A percentile compares a stretch with the other conserved stretches of the same genome.
phyloP scores from a whole-genome alignment of 2,329 filamentous ascomycete genomes.

The Phialemonium atrogriseum region DNA sequence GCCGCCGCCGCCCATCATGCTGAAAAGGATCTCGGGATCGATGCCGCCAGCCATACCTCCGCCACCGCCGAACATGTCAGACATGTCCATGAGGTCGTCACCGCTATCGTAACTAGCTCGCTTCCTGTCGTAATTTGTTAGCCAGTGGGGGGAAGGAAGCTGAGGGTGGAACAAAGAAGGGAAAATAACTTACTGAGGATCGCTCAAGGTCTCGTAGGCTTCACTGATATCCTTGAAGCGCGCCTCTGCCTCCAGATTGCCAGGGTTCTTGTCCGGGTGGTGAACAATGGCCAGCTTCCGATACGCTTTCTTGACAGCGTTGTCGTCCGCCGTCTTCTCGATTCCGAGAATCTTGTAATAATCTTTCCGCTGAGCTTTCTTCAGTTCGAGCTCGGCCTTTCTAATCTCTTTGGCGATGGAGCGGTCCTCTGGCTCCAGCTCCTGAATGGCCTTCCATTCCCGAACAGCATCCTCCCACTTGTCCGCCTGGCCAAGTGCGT shows the following conservation, averaged over 20 bases:
- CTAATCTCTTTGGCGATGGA: constrained; percentile 77
- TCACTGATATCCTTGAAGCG: constrained; percentile 98
- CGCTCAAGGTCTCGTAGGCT: constrained; percentile 91
- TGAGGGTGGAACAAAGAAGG: constrained; percentile 7
- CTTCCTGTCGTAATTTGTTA: constrained; percentile 52
- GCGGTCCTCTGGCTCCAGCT: constrained; percentile 74
- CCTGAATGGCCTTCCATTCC: constrained; percentile 80
- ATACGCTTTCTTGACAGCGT: constrained; percentile 93
- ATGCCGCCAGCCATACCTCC: constrained; percentile 60
- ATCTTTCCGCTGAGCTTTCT: constrained; percentile 96
- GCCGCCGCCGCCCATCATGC: constrained; percentile 67
- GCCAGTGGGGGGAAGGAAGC: constrained; percentile 9
- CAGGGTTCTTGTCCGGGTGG: constrained; percentile 96
- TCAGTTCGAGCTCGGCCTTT: constrained; percentile 86
- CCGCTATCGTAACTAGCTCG: constrained; percentile 86
- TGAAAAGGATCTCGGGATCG: constrained; percentile 71
- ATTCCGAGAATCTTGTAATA: constrained; percentile 97
- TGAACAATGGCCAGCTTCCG: constrained; percentile 88
- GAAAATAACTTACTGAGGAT: constrained; percentile 67
- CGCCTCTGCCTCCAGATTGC: constrained; percentile 73
- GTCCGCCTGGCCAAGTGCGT: constrained; percentile 74
- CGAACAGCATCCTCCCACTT: constrained; percentile 88
- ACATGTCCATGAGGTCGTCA: constrained; percentile 80
- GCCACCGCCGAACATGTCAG: constrained; percentile 68
- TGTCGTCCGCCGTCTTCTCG: constrained; percentile 74